Conservation (phyloP, 2,329 filamentous ascomycete genomes). For the Aspergillus nomiae region DNA sequence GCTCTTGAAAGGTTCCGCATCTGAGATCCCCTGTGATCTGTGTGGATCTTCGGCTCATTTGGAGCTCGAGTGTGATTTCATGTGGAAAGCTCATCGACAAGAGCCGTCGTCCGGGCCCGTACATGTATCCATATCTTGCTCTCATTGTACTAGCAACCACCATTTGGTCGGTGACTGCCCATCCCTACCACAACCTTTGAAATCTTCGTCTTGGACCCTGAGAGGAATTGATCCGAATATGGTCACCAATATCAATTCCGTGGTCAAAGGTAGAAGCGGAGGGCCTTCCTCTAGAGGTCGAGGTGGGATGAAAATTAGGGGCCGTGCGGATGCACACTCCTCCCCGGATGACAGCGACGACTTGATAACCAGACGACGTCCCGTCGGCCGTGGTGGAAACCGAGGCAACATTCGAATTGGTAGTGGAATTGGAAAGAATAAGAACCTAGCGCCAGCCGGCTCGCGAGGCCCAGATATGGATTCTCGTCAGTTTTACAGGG, state of each 20-base stretch:
- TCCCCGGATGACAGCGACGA: slow-evolving; percentile 39
- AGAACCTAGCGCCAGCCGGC: slow-evolving; percentile 24
- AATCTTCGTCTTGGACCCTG: slow-evolving; percentile 43
- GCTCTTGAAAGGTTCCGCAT: slow-evolving; percentile 58
- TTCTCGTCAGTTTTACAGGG: slow-evolving; percentile 24
- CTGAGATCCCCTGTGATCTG: slow-evolving; percentile 59
- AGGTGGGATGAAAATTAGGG: slow-evolving; percentile 37
- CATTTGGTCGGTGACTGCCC: slow-evolving; percentile 51
- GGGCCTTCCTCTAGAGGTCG: slow-evolving; percentile 22
- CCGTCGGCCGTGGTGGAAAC: slow-evolving; percentile 27
- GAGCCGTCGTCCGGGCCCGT: slow-evolving; percentile 30
- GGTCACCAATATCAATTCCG: slow-evolving; percentile 43
- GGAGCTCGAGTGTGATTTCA: slow-evolving; percentile 60
- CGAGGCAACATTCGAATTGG: slow-evolving; percentile 41
- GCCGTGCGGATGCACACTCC: slow-evolving; percentile 34
- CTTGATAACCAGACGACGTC: slow-evolving; percentile 31
- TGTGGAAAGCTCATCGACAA: slow-evolving; percentile 54
- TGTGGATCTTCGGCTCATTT: slow-evolving; percentile 60
- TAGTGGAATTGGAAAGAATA: slow-evolving; percentile 31
- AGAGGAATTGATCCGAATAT: slow-evolving; percentile 37
- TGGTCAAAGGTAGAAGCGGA: slow-evolving; percentile 16
- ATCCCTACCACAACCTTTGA: slow-evolving; percentile 26
- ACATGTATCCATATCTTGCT: slow-evolving; percentile 47
- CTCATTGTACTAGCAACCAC: slow-evolving; percentile 44
- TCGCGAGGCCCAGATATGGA: slow-evolving; percentile 17